Conservation (phyloP, 495 filamentous ascomycete genomes). For the Elasticomyces elasticus region DNA sequence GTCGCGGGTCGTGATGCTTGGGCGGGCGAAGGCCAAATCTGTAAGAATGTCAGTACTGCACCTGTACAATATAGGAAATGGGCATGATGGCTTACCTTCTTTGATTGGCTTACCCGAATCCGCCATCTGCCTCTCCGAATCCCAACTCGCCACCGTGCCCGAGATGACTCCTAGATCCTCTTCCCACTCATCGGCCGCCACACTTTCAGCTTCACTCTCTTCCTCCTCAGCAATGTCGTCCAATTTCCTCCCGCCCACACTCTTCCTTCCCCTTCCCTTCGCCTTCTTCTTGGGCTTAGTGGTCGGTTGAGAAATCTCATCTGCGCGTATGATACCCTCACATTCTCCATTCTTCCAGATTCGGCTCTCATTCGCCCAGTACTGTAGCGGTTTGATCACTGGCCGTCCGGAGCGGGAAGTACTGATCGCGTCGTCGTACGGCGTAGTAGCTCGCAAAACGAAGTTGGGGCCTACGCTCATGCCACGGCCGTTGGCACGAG, state of each 20-base stretch:
- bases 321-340: slow-evolving; percentile 64
- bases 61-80: too few species aligned
- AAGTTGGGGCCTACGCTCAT: slow-evolving; percentile 39
- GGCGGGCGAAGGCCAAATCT: slow-evolving; percentile 68
- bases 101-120: slow-evolving; percentile 49
- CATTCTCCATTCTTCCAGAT: slow-evolving; percentile 58
- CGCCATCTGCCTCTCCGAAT: slow-evolving; percentile 41
- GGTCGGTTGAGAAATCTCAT: slow-evolving; percentile 42
- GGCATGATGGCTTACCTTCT: slow-evolving; percentile 35
- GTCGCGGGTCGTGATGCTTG: slow-evolving; percentile 62
- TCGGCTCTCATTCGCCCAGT: slow-evolving; percentile 74
- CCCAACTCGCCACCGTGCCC: slow-evolving; percentile 50
- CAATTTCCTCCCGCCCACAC: neutral
- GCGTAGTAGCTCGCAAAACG: slow-evolving; percentile 61
- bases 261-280: slow-evolving; percentile 38
- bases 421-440: slow-evolving; percentile 38
- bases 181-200: slow-evolving; percentile 42
- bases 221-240: slow-evolving; percentile 25
- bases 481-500: slow-evolving; percentile 2
- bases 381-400: slow-evolving; percentile 66
- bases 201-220: slow-evolving; percentile 39
- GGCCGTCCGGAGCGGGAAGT: slow-evolving; percentile 49
- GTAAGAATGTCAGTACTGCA: slow-evolving; percentile 18
- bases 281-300: slow-evolving; percentile 18
- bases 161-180: slow-evolving; percentile 46